phyloP scores from a whole-genome alignment of 495 filamentous ascomycete genomes.

The Neurospora sp. region DNA sequence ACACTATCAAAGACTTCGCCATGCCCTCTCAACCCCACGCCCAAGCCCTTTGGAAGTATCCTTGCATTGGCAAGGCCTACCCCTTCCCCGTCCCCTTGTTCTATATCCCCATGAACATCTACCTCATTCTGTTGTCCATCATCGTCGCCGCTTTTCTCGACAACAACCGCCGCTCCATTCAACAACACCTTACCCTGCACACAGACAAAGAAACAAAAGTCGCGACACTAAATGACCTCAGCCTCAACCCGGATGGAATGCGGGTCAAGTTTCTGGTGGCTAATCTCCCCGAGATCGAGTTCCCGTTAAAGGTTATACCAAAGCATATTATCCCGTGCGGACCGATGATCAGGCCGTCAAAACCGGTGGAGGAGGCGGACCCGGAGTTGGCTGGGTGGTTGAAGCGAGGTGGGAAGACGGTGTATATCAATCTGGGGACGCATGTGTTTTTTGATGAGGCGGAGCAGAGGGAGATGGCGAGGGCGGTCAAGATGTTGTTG shows the following conservation, averaged over 20 bases:
- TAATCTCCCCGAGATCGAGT: conserved; percentile 19
- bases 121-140: conserved; percentile 14
- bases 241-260: background rate
- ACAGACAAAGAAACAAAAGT: conserved; percentile 3
- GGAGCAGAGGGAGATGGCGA: conserved; percentile 22
- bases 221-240: conserved; percentile 16
- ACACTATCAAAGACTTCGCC: conserved; percentile 31
- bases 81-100: conserved; percentile 7
- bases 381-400: conserved; percentile 29
- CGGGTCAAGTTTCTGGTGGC: conserved; percentile 14
- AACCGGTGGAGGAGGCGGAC: conserved; percentile 19
- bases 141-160: conserved; percentile 9
- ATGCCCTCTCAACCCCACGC: conserved; percentile 24
- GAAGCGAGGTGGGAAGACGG: conserved; percentile 16
- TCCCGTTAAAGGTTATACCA: conserved; percentile 25
- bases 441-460: conserved; percentile 10
- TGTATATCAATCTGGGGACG: conserved; percentile 34
- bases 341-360: conserved; percentile 35
- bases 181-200: conserved; percentile 2
- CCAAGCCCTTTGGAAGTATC: conserved; percentile 29
- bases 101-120: conserved; percentile 11
- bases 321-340: conserved; percentile 39
- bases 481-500: conserved; percentile 24
- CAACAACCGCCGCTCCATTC: conserved; percentile 6
- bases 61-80: conserved; percentile 9